Percentiles rank a stretch among this genome's conserved stretches.
phyloP scores from a whole-genome alignment of 768 basidiomycete species.

The Suillus paluster region DNA sequence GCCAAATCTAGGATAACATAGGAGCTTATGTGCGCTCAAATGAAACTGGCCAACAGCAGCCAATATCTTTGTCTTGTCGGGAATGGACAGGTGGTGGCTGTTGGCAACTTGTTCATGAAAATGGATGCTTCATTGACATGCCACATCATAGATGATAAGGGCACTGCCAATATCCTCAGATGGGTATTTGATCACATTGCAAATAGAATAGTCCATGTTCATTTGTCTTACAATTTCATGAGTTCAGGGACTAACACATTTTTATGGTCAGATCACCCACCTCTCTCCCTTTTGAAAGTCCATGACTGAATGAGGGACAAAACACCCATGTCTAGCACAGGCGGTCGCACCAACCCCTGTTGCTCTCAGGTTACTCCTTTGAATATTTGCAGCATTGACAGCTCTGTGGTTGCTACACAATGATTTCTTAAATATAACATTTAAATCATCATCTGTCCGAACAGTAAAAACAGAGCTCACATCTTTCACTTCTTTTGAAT shows the following conservation, averaged over 20 bases:
- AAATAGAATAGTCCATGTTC: too few species aligned
- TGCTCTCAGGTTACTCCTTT: too few species aligned
- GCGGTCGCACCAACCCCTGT: too few species aligned
- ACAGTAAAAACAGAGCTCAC: not conserved
- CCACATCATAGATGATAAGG: too few species aligned
- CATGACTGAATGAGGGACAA: constrained; percentile 31
- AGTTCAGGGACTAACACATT: not conserved
- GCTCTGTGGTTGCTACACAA: constrained; percentile 20
- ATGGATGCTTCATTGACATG: too few species aligned
- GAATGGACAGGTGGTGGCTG: not conserved
- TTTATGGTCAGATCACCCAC: constrained; percentile 16
- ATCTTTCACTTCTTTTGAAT: constrained; percentile 7
- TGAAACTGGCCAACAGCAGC: constrained; percentile 33
- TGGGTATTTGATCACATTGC: too few species aligned
- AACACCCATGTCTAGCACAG: constrained; percentile 37
- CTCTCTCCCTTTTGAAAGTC: constrained; percentile 38
- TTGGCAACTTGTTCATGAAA: constrained; percentile 11
- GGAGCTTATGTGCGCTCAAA: constrained; percentile 31
- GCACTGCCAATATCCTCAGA: too few species aligned
- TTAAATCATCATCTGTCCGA: too few species aligned
- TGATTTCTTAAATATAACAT: constrained; percentile 17
- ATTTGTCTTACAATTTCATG: too few species aligned
- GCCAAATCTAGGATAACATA: constrained; percentile 29
- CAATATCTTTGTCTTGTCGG: constrained; percentile 10
- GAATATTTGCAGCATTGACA: constrained; percentile 18